Evolutionary conservation across 2,329 filamentous ascomycete genomes (phyloP), one percentile per base, ranked within the genome.

Genomic region (Endothia cerciana): DNA sequence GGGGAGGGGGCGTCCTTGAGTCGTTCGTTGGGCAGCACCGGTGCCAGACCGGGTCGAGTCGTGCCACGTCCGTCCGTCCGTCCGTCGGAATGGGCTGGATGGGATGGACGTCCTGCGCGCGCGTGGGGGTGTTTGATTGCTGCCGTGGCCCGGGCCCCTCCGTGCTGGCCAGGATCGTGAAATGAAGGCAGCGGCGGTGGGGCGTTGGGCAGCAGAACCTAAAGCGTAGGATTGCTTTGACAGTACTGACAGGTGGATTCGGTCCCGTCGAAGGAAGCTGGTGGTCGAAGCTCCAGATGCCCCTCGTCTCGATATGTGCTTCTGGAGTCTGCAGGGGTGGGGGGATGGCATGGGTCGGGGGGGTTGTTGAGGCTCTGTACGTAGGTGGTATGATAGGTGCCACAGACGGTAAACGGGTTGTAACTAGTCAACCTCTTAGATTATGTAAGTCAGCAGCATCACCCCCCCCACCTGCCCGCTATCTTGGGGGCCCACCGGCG

Each of bases 181-280:
- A 58, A 68, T 60, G 49, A 56, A 51, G 58, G 47, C 41, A 55
- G 60, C 51, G 49, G 25, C 28, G 63, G 66, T 68, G 66, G 66
- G 64, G 60, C 66, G 60, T 68, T 68, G 66, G 66, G 66, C 66
- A 64, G 66, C 64, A 59, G 49, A 65, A 49, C 38, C 58, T 60
- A 51, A 58, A 63, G 40, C 62, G 63, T 58, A 45, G 63, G 40
- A 63, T 56, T 45, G 7, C n/a, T n/a, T n/a, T n/a, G n/a, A n/a
- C n/a, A 58, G 33, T 33, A 25, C 36, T 22, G 47, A 57, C 25
- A 60, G 56, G 66, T 67, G 63, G 63, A n/a, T 33, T 36, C 53
- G 33, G 36, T 40, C 25, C 22, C 55, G 17, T 58, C 55, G 55
- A 25, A 41, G 36, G 30, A 11, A 64, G 55, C 22, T 33, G n/a